These are phyloP conservation scores for Yamadazyma kanchanaburiensis DNA, from an alignment of 1,139 yeast genomes.

Conservation along the genomic window DNA sequence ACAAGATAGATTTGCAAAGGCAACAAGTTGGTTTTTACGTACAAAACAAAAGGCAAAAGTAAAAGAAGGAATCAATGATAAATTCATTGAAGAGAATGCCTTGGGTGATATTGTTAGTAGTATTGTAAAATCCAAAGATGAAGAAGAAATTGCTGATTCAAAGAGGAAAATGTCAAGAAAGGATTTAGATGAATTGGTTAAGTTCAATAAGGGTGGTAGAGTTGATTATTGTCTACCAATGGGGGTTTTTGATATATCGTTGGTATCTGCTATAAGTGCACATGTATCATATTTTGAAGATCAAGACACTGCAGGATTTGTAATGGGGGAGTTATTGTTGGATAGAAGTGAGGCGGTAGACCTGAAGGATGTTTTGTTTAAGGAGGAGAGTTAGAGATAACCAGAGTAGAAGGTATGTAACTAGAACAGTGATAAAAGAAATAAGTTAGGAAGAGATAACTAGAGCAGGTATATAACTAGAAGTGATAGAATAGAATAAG, in stretches of 20 bases:
- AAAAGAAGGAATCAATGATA: conserved; percentile 17
- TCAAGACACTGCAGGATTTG: conserved; percentile 76
- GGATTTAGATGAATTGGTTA: conserved; percentile 32
- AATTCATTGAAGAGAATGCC: conserved; percentile 34
- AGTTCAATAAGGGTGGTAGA: conserved; percentile 66
- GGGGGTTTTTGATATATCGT: conserved; percentile 75
- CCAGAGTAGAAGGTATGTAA: no score
- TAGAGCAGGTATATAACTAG: no score
- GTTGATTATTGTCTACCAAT: conserved; percentile 80
- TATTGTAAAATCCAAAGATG: conserved; percentile 22
- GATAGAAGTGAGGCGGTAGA: conserved; percentile 17
- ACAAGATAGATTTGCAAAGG: conserved; percentile 42
- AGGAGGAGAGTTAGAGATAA: no score
- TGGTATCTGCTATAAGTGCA: conserved; percentile 78
- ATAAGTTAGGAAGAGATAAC: no score
- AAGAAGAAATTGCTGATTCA: conserved; percentile 11
- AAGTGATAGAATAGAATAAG: no score
- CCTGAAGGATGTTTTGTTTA: conserved; percentile 23
- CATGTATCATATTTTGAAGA: conserved; percentile 90
- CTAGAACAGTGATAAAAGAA: no score
- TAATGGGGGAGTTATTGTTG: conserved; percentile 52
- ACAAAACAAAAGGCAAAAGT: conserved; percentile 10
- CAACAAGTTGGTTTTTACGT: conserved; percentile 43
- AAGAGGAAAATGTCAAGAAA: conserved; percentile 17
- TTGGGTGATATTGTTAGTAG: conserved; percentile 42